Percentiles rank a stretch among this genome's conserved stretches.
Conservation (phyloP, 2,329 filamentous ascomycete genomes). For the Paecilomyces variotii region DNA sequence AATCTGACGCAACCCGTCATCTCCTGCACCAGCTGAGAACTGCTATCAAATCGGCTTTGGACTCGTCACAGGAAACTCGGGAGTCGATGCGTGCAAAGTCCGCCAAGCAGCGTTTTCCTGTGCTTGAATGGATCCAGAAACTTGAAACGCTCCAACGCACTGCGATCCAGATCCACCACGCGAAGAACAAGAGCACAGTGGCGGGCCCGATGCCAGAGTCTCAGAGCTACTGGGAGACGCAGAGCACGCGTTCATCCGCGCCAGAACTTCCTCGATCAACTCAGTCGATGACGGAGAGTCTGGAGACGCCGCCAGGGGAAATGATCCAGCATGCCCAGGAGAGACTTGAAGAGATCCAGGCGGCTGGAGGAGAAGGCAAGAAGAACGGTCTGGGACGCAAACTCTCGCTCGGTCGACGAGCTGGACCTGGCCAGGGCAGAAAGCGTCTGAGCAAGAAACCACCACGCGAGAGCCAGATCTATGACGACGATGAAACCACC, state of each 20-base stretch:
- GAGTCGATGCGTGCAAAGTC: constrained; percentile 52
- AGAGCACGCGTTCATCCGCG: constrained; percentile 3
- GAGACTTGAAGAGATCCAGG: not conserved
- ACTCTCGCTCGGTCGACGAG: constrained; percentile 9
- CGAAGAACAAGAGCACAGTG: constrained; percentile 11
- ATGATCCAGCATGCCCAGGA: not conserved
- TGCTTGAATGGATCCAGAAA: constrained; percentile 33
- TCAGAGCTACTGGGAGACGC: constrained; percentile 7
- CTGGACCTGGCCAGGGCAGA: constrained; percentile 10
- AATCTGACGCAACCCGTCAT: constrained; percentile 51
- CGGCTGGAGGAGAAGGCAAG: not conserved
- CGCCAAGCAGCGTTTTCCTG: constrained; percentile 50
- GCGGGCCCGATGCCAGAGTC: not conserved
- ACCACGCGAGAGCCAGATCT: constrained; percentile 4
- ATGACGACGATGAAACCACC: not conserved
- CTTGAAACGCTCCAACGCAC: constrained; percentile 49
- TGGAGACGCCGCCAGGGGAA: not conserved
- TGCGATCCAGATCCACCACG: constrained; percentile 45
- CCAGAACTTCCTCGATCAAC: not conserved
- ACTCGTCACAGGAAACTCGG: constrained; percentile 44
- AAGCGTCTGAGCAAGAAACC: constrained; percentile 8
- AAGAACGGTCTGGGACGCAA: constrained; percentile 3
- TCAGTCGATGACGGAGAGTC: not conserved
- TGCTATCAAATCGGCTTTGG: constrained; percentile 44
- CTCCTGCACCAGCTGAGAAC: constrained; percentile 34